These are phyloP conservation scores for Monosporozyma aerobia DNA, from an alignment of 805 yeast species.

Conservation along the genomic window DNA sequence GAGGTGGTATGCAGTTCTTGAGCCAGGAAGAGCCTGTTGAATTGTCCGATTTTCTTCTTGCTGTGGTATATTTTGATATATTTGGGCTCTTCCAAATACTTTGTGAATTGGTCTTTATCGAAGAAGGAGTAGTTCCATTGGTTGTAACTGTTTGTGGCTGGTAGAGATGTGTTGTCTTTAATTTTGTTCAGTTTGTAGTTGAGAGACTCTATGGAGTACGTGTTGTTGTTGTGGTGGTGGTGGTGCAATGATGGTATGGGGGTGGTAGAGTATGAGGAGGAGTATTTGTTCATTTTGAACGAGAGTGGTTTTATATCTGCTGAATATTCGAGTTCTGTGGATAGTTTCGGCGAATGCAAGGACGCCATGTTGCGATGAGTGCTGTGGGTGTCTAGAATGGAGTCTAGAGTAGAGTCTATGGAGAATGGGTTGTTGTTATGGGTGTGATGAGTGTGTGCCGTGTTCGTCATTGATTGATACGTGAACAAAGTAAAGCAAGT, in stretches of 20 bases:
- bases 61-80: conserved; percentile 43
- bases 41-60: conserved; percentile 37
- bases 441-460: too few relatives aligned
- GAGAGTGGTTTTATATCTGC: conserved; percentile 21
- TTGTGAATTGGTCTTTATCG: conserved; percentile 32
- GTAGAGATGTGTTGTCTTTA: not conserved
- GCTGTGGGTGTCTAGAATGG: too few relatives aligned
- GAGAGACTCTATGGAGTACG: conserved; percentile 9
- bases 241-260: not conserved
- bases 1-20: conserved; percentile 43
- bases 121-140: conserved; percentile 16
- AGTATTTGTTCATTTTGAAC: conserved; percentile 12
- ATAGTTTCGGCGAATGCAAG: not conserved
- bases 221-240: not conserved
- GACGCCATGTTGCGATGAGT: too few relatives aligned
- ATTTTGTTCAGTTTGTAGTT: conserved; percentile 12
- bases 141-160: not conserved
- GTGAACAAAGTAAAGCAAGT: too few relatives aligned
- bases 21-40: conserved; percentile 50
- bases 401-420: too few relatives aligned
- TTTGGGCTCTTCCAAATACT: conserved; percentile 43
- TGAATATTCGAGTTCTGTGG: conserved; percentile 9
- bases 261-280: not conserved
- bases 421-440: too few relatives aligned
- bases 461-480: too few relatives aligned